These are phyloP conservation scores for Xylariaceae sp. DNA, from an alignment of 2,329 filamentous ascomycete species.

Conservation along the genomic window DNA sequence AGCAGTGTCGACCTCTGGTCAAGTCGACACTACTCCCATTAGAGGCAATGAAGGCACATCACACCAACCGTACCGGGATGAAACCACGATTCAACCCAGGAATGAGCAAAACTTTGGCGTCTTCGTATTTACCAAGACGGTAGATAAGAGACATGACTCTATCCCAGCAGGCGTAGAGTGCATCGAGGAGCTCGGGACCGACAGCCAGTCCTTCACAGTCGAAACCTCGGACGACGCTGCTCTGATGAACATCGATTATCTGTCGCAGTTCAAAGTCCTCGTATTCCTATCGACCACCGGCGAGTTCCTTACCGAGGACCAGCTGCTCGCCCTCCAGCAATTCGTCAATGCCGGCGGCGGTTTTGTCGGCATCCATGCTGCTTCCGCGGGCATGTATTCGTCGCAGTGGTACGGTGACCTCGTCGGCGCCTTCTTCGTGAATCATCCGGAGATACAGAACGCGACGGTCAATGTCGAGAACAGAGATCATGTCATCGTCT, in stretches of 20 bases:
- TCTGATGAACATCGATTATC: slow-evolving; percentile 24
- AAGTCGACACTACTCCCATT: too few relatives aligned
- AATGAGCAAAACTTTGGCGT: slow-evolving; percentile 21
- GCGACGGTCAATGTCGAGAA: slow-evolving; percentile 28
- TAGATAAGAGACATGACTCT: slow-evolving; percentile 33
- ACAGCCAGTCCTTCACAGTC: slow-evolving; percentile 24
- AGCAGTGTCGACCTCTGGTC: too few relatives aligned
- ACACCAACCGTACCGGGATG: too few relatives aligned
- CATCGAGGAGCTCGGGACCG: slow-evolving; percentile 26
- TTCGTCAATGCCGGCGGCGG: slow-evolving; percentile 33
- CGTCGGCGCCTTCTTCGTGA: slow-evolving; percentile 34
- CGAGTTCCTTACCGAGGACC: slow-evolving; percentile 28
- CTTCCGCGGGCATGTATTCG: slow-evolving; percentile 28
- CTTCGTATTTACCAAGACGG: slow-evolving; percentile 36
- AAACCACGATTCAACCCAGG: too few relatives aligned
- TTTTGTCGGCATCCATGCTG: slow-evolving; percentile 37
- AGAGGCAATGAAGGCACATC: too few relatives aligned
- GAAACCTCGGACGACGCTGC: slow-evolving; percentile 33
- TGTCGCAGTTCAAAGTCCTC: too few relatives aligned
- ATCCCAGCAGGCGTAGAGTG: slow-evolving; percentile 33
- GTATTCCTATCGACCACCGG: slow-evolving; percentile 36
- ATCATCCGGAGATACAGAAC: slow-evolving; percentile 33
- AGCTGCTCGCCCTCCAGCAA: slow-evolving; percentile 29
- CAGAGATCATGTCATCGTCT: slow-evolving; percentile 26
- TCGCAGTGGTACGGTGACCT: slow-evolving; percentile 34